phyloP scores from a whole-genome alignment of 1,284 basidiomycete species.

The Naganishia sp. region DNA sequence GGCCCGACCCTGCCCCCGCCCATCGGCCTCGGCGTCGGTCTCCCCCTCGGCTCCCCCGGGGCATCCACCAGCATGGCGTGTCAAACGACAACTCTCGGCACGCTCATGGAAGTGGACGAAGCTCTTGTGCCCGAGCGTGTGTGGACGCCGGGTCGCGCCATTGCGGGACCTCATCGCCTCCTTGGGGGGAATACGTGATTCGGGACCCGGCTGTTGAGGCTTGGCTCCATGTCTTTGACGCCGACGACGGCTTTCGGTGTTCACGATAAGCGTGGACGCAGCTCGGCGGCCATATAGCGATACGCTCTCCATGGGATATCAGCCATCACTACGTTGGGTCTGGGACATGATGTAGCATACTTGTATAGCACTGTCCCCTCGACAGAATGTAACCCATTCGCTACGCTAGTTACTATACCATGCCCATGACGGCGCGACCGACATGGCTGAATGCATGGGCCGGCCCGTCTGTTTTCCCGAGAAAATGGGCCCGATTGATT shows the following conservation, averaged over 20 bases:
- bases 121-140: neutral
- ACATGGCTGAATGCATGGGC: too few relatives aligned
- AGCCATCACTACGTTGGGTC: too few relatives aligned
- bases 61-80: constrained; percentile 25
- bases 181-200: constrained; percentile 7
- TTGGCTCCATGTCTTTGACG: constrained; percentile 4
- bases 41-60: constrained; percentile 9
- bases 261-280: too few relatives aligned
- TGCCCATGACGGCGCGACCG: too few relatives aligned
- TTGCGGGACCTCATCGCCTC: neutral
- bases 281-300: too few relatives aligned
- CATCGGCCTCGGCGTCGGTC: neutral
- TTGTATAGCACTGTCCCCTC: too few relatives aligned
- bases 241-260: neutral
- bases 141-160: neutral
- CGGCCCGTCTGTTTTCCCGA: too few relatives aligned
- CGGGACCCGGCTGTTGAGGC: constrained; percentile 17
- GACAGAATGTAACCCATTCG: too few relatives aligned
- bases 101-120: constrained; percentile 21
- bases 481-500: too few relatives aligned
- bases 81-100: constrained; percentile 21
- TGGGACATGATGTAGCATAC: too few relatives aligned
- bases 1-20: neutral
- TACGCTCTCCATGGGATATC: too few relatives aligned
- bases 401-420: too few relatives aligned